These are phyloP conservation scores for Fraxinus angustifolia DNA, from an alignment of 305 asterid species.

Conservation along the genomic window DNA sequence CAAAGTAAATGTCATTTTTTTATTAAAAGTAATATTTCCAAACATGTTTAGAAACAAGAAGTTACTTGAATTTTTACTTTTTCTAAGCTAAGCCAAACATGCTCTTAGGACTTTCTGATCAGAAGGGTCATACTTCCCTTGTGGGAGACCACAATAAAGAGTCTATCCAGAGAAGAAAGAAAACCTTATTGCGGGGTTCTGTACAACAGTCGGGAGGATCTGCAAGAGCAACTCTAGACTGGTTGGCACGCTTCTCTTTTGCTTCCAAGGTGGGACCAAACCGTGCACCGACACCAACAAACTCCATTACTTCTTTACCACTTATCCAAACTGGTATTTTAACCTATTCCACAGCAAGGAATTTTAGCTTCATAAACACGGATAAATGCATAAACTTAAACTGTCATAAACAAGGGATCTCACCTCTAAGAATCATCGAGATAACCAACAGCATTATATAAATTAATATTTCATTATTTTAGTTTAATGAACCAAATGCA, in stretches of 20 bases:
- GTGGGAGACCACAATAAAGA: not conserved
- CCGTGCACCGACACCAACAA: conserved; percentile 98
- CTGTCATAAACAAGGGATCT: not conserved
- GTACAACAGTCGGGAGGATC: conserved; percentile 95
- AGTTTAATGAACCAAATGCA: not conserved
- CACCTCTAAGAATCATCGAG: not conserved
- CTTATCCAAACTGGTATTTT: conserved; percentile 85
- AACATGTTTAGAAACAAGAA: not conserved
- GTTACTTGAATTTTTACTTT: not conserved
- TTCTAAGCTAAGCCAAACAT: not conserved
- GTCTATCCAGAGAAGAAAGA: conserved; percentile 4
- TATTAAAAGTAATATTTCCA: not conserved
- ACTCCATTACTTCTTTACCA: conserved; percentile 66
- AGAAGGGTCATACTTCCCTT: not conserved
- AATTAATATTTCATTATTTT: not conserved
- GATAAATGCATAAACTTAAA: not conserved
- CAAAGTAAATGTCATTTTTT: not conserved
- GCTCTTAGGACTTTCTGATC: not conserved
- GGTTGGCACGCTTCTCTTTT: conserved; percentile 89
- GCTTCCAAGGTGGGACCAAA: conserved; percentile 91
- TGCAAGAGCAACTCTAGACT: conserved; percentile 68
- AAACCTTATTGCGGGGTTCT: conserved; percentile 73
- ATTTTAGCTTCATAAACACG: conserved; percentile 7
- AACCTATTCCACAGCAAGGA: conserved; percentile 47
- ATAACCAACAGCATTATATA: not conserved